Percentiles rank a stretch among this genome's conserved stretches.
These are phyloP conservation scores for Pichia manshurica DNA, from an alignment of 805 yeast species.

Conservation along the genomic window DNA sequence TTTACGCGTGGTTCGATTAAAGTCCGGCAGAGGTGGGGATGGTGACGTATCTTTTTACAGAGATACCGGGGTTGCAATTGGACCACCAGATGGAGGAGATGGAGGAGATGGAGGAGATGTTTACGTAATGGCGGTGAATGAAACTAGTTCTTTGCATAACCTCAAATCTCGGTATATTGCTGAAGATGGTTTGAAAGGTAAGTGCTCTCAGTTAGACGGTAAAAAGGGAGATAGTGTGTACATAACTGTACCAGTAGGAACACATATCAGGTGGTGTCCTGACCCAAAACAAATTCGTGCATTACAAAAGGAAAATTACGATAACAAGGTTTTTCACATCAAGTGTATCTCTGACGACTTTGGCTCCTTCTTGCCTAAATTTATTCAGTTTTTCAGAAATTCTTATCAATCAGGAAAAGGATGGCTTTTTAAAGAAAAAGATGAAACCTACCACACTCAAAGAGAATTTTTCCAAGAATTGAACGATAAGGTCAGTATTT, in stretches of 20 bases:
- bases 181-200: constrained; percentile 65
- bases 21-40: constrained; percentile 83
- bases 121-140: constrained; percentile 74
- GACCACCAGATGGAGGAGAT: constrained; percentile 99
- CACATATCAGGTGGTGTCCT: constrained; percentile 79
- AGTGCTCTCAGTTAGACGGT: constrained; percentile 79
- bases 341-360: constrained; percentile 22
- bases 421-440: constrained; percentile 81
- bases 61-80: constrained; percentile 77
- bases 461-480: constrained; percentile 63
- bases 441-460: constrained; percentile 60
- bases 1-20: constrained; percentile 56
- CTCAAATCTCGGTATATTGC: constrained; percentile 66
- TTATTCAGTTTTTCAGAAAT: constrained; percentile 58
- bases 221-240: constrained; percentile 71
- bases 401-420: constrained; percentile 70
- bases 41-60: constrained; percentile 83
- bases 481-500: constrained; percentile 55
- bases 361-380: constrained; percentile 29
- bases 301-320: constrained; percentile 15
- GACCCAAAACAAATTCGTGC: constrained; percentile 47
- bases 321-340: constrained; percentile 23
- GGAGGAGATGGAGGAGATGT: constrained; percentile 93
- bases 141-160: constrained; percentile 65
- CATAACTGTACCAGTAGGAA: constrained; percentile 88